These are phyloP conservation scores for Chlorella sp. DNA, from an alignment of 139 green algal genomes.

Conservation along the genomic window DNA sequence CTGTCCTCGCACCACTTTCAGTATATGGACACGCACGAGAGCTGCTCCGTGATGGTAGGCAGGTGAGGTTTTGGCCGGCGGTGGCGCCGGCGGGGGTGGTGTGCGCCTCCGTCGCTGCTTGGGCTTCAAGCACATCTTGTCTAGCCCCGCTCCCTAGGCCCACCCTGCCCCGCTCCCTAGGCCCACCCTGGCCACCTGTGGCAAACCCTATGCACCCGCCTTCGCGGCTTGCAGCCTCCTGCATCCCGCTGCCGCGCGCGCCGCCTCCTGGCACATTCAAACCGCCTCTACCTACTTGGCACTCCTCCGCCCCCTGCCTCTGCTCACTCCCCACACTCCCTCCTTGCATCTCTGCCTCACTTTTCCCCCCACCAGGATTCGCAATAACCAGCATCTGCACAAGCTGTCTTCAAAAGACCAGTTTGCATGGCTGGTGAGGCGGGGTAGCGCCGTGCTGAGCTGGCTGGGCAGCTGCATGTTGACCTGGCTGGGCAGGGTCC, in stretches of 20 bases:
- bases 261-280: not conserved
- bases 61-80: not conserved
- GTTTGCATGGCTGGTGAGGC: not conserved
- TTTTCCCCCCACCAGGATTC: not conserved
- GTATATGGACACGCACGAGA: not conserved
- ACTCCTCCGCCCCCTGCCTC: too few species aligned
- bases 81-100: not conserved
- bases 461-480: too few species aligned
- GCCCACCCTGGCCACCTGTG: not conserved
- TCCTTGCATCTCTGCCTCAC: too few species aligned
- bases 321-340: too few species aligned
- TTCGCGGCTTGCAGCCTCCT: not conserved
- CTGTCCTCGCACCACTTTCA: not conserved
- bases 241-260: too few species aligned
- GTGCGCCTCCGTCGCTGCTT: not conserved
- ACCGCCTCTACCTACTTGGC: not conserved
- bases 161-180: not conserved
- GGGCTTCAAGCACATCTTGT: not conserved
- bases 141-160: too few species aligned
- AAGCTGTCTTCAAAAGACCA: not conserved
- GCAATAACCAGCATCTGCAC: not conserved
- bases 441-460: too few species aligned
- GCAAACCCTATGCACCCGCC: not conserved
- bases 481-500: too few species aligned
- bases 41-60: not conserved